Conservation (phyloP, 2,329 filamentous ascomycete genomes). For the Corinectria fuckeliana region DNA sequence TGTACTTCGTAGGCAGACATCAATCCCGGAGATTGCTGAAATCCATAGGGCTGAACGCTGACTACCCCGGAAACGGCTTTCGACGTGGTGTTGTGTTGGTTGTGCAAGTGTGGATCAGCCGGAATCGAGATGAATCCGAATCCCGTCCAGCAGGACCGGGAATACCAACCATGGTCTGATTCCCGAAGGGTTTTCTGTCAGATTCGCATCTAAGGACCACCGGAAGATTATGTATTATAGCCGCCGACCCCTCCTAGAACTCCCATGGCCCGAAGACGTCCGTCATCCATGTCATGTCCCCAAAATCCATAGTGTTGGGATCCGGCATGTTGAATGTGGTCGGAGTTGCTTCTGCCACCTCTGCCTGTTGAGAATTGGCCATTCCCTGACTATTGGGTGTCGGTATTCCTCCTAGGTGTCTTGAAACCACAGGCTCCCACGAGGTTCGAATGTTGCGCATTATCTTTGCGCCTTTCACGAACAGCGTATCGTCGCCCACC, state of each 20-base stretch:
- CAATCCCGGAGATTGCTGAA: slow-evolving; percentile 10
- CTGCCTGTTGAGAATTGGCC: slow-evolving; percentile 12
- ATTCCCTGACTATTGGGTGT: slow-evolving; percentile 37
- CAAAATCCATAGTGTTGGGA: slow-evolving; percentile 41
- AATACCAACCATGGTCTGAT: slow-evolving; percentile 2
- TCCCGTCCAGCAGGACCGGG: not conserved
- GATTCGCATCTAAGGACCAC: not conserved
- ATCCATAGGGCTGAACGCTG: slow-evolving; percentile 14
- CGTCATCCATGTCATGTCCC: slow-evolving; percentile 47
- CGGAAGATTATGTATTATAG: slow-evolving; percentile 1
- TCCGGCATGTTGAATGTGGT: slow-evolving; percentile 30
- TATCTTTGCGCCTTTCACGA: slow-evolving; percentile 44
- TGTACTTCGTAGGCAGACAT: slow-evolving; percentile 4
- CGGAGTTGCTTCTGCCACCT: slow-evolving; percentile 18
- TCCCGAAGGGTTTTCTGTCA: not conserved
- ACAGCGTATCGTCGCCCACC: slow-evolving; percentile 40
- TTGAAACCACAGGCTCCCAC: slow-evolving; percentile 46
- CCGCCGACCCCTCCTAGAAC: slow-evolving; percentile 28
- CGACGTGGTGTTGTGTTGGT: not conserved
- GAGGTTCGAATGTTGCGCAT: slow-evolving; percentile 42
- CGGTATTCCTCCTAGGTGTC: slow-evolving; percentile 39
- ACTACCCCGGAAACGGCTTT: slow-evolving; percentile 6
- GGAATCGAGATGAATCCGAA: slow-evolving; percentile 17
- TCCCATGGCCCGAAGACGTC: slow-evolving; percentile 49
- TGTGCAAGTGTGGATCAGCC: not conserved